phyloP scores from a whole-genome alignment of 345 rosid species.

The Lepidium sativum region DNA sequence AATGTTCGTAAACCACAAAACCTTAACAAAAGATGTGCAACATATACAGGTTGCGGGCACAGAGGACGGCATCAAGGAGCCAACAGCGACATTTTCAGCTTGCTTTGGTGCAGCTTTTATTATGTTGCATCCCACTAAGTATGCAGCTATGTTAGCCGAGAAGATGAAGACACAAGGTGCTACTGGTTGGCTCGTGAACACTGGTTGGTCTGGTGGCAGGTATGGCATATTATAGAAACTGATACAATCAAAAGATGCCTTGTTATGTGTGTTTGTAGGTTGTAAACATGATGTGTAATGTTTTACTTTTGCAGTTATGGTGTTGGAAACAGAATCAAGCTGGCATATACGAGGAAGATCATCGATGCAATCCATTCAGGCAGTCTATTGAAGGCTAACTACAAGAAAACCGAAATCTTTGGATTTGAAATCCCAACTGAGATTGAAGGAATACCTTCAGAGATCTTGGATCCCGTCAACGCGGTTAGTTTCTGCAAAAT shows the following conservation, averaged over 20 bases:
- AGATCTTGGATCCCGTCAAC: conserved; percentile 73
- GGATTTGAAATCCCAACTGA: conserved; percentile 77
- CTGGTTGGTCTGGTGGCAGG: conserved; percentile 99
- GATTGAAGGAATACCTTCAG: conserved; percentile 76
- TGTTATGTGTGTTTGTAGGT: not conserved
- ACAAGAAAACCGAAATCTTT: conserved; percentile 67
- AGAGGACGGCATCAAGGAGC: conserved; percentile 90
- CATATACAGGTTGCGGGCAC: conserved; percentile 77
- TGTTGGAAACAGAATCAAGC: conserved; percentile 72
- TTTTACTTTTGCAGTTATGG: conserved; percentile 49
- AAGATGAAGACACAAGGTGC: conserved; percentile 97
- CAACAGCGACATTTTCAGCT: conserved; percentile 86
- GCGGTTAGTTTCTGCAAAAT: conserved; percentile 40
- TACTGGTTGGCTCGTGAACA: conserved; percentile 95
- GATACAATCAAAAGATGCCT: not conserved
- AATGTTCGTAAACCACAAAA: not conserved
- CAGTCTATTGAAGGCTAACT: conserved; percentile 50
- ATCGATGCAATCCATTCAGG: conserved; percentile 89
- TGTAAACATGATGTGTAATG: not conserved
- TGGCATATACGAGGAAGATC: conserved; percentile 80
- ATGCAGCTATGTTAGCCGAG: conserved; percentile 93
- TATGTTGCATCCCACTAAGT: conserved; percentile 97
- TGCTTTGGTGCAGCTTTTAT: conserved; percentile 98
- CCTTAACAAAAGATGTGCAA: not conserved
- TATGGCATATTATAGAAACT: conserved; percentile 8